phyloP scores from a whole-genome alignment of 805 yeast species.

The Pichia manshurica region DNA sequence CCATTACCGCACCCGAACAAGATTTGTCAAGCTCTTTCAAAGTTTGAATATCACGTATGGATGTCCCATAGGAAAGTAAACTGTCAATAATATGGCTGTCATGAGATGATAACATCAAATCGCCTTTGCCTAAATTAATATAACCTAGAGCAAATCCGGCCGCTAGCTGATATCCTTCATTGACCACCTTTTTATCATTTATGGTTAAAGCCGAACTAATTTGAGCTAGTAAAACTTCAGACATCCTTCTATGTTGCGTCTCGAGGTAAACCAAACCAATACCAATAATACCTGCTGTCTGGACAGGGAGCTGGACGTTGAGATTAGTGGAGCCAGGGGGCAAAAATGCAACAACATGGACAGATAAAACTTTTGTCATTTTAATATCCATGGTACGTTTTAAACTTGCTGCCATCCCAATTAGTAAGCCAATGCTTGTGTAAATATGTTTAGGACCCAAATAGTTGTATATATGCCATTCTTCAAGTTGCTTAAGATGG shows the following conservation, averaged over 20 bases:
- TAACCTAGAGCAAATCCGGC: conserved; percentile 88
- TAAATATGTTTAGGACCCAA: conserved; percentile 81
- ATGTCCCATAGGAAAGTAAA: conserved; percentile 50
- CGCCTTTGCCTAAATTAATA: conserved; percentile 74
- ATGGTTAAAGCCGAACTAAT: conserved; percentile 47
- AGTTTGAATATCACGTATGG: conserved; percentile 59
- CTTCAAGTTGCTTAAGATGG: conserved; percentile 74
- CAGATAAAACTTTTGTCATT: conserved; percentile 83
- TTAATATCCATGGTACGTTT: conserved; percentile 79
- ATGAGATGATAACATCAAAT: conserved; percentile 40
- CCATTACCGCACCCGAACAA: conserved; percentile 69
- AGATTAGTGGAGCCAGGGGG: conserved; percentile 90
- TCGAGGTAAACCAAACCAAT: conserved; percentile 78
- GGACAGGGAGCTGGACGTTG: conserved; percentile 76
- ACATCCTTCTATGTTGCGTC: conserved; percentile 80
- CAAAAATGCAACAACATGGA: conserved; percentile 84
- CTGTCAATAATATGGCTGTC: conserved; percentile 62
- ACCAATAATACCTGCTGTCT: conserved; percentile 87
- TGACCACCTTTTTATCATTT: conserved; percentile 51
- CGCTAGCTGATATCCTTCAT: conserved; percentile 78
- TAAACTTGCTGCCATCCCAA: conserved; percentile 91
- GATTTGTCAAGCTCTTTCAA: conserved; percentile 55
- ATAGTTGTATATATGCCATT: conserved; percentile 94
- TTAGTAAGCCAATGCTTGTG: conserved; percentile 78
- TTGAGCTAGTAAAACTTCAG: conserved; percentile 70